Conservation (phyloP, 2,329 filamentous ascomycete genomes). For the Calonectria naviculata region DNA sequence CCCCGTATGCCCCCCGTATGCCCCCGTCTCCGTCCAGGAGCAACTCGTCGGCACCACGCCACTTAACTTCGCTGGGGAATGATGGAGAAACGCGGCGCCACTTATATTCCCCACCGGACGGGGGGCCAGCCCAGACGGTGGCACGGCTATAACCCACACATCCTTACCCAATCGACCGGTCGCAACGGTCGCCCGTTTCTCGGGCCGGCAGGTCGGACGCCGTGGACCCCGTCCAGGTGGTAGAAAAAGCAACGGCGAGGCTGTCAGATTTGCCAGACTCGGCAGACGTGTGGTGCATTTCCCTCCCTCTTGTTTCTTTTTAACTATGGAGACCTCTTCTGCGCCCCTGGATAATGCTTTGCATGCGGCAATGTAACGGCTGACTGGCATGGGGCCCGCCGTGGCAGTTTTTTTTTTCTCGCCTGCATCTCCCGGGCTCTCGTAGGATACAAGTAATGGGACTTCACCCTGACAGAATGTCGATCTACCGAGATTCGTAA, state of each 20-base stretch:
- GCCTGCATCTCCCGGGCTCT: background rate
- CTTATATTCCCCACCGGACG: background rate
- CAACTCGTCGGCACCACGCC: background rate
- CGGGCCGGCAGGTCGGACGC: background rate
- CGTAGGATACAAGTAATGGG: constrained; percentile 1
- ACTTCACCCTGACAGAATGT: background rate
- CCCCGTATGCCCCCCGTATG: too few relatives aligned
- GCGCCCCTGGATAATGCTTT: background rate
- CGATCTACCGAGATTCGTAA: constrained; percentile 5
- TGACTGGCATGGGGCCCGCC: background rate
- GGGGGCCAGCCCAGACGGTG: background rate
- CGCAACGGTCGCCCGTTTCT: background rate
- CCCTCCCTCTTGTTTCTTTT: background rate
- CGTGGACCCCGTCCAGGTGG: background rate
- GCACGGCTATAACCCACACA: background rate
- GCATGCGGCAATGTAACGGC: background rate
- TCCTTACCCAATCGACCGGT: background rate
- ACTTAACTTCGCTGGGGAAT: background rate
- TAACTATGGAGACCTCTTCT: background rate
- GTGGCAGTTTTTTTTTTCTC: too few relatives aligned
- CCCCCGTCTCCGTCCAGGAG: too few relatives aligned
- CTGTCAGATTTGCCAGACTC: constrained; percentile 1
- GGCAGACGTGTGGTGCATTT: background rate
- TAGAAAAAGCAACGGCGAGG: constrained; percentile 18
- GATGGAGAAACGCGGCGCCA: background rate